Conservation (phyloP, 805 yeast genomes). For the Candida tallmaniae region DNA sequence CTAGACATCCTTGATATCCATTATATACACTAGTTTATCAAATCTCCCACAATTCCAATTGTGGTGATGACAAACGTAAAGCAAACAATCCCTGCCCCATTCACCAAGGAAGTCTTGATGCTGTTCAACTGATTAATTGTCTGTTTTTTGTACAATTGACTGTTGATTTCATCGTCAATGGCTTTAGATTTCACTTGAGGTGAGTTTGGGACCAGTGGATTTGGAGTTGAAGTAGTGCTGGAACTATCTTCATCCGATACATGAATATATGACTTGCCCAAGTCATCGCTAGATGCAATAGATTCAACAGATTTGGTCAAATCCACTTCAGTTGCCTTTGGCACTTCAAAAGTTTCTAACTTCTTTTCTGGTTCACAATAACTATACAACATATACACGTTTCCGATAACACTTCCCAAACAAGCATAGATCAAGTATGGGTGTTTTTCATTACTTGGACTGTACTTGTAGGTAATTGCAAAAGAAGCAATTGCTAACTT, state of each 20-base stretch:
- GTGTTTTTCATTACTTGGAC: slow-evolving; percentile 56
- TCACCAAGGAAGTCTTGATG: slow-evolving; percentile 32
- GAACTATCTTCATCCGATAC: slow-evolving; percentile 35
- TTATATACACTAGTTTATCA: neutral
- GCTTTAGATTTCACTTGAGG: slow-evolving; percentile 12
- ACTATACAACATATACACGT: slow-evolving; percentile 17
- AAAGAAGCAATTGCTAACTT: slow-evolving; percentile 49
- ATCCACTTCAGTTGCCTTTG: neutral
- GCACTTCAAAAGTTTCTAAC: slow-evolving; percentile 7
- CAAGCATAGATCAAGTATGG: slow-evolving; percentile 70
- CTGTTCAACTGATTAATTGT: slow-evolving; percentile 19
- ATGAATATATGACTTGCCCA: slow-evolving; percentile 39
- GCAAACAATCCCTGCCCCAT: slow-evolving; percentile 41
- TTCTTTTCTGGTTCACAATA: slow-evolving; percentile 15
- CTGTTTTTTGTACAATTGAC: slow-evolving; percentile 28
- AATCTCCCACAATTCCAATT: slow-evolving; percentile 58
- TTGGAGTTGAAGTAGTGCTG: slow-evolving; percentile 19
- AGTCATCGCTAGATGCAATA: slow-evolving; percentile 15
- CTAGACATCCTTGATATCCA: no score
- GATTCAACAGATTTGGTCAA: slow-evolving; percentile 4
- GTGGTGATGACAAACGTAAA: slow-evolving; percentile 45
- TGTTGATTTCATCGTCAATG: slow-evolving; percentile 22
- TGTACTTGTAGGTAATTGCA: slow-evolving; percentile 49
- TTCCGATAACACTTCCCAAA: slow-evolving; percentile 46
- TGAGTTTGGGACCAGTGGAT: slow-evolving; percentile 7